Conservation (phyloP, 768 basidiomycete species). For the Mycena vitilis region DNA sequence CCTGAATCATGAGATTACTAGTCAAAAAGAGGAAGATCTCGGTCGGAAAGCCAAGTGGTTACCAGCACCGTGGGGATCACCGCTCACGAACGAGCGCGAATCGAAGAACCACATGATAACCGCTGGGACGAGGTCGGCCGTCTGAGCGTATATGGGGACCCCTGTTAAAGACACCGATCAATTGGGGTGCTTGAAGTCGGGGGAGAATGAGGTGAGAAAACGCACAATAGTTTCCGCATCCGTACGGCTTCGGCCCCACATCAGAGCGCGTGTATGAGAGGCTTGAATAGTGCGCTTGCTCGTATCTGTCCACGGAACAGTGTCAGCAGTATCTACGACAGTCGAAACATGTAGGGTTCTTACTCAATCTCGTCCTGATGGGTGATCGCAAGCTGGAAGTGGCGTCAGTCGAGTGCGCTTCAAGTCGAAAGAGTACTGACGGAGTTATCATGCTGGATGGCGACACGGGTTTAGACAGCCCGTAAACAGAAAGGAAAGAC, state of each 20-base stretch:
- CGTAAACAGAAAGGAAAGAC: background rate
- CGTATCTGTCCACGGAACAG: slow-evolving; percentile 26
- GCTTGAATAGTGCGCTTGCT: slow-evolving; percentile 31
- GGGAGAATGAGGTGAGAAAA: background rate
- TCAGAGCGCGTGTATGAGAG: slow-evolving; percentile 37
- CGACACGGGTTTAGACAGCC: background rate
- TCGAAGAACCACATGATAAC: slow-evolving; percentile 39
- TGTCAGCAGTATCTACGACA: background rate
- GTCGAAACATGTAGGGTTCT: background rate
- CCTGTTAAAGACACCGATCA: slow-evolving; percentile 15
- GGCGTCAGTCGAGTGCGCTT: too few species aligned
- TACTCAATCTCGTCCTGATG: slow-evolving; percentile 36
- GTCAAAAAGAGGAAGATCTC: background rate
- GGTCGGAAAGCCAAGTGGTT: background rate
- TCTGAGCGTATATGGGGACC: slow-evolving; percentile 34
- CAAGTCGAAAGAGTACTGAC: slow-evolving; percentile 14
- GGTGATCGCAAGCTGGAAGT: slow-evolving; percentile 30
- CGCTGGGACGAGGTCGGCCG: slow-evolving; percentile 24
- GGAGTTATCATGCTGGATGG: slow-evolving; percentile 32
- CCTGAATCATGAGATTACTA: slow-evolving; percentile 7
- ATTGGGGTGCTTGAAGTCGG: background rate
- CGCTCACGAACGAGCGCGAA: slow-evolving; percentile 32
- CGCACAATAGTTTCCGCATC: slow-evolving; percentile 35
- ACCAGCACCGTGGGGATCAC: slow-evolving; percentile 24
- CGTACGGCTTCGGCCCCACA: slow-evolving; percentile 35